Evolutionary conservation across 83 land plant species (phyloP).

Genomic region (Thuja plicata): DNA sequence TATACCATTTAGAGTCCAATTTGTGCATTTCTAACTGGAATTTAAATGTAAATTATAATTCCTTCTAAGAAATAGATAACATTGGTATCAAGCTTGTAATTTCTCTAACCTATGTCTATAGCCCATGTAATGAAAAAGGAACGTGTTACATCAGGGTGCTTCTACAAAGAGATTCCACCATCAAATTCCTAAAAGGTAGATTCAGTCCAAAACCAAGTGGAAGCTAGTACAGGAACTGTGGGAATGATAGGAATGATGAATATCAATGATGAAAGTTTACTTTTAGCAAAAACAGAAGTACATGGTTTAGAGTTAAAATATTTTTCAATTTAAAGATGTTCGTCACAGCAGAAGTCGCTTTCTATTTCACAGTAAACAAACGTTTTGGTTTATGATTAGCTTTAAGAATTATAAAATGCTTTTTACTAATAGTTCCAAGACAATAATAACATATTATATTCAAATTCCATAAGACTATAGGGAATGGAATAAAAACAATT

Average conservation of each 20-base stretch:
- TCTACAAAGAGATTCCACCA: not conserved
- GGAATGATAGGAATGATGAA: not conserved
- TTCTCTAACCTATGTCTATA: not conserved
- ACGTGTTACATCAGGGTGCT: not conserved
- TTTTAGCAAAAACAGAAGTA: not conserved
- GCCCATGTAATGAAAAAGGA: not conserved
- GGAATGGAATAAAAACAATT: not conserved
- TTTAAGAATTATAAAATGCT: not conserved
- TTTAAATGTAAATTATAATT: not conserved
- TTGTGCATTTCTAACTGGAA: not conserved
- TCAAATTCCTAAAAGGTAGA: not conserved
- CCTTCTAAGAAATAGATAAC: not conserved
- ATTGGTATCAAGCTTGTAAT: not conserved
- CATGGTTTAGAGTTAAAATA: not conserved
- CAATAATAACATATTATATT: not conserved
- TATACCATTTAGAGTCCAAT: not conserved
- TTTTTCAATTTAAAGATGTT: not conserved
- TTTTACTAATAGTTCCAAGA: too few relatives aligned
- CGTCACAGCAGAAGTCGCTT: not conserved
- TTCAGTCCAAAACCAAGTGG: not conserved
- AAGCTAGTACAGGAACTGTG: not conserved
- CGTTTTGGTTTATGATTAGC: not conserved
- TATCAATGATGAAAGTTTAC: not conserved
- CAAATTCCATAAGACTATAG: not conserved
- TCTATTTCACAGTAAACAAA: not conserved